phyloP scores from a whole-genome alignment of 371 early-diverging fungal species.

The Apophysomyces trapeziformis region DNA sequence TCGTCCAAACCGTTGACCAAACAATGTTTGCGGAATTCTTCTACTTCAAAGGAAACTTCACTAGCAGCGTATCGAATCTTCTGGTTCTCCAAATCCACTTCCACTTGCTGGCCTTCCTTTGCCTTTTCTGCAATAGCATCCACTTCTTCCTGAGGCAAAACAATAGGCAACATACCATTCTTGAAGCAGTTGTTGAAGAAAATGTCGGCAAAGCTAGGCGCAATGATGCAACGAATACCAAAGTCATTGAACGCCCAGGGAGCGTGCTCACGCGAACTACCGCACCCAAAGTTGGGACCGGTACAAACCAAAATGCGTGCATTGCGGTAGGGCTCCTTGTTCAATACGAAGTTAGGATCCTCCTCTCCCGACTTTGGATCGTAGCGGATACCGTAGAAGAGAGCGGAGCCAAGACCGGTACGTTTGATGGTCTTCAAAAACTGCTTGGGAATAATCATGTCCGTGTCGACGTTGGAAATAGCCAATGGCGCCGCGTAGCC shows the following conservation, averaged over 20 bases:
- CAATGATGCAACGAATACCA: conserved; percentile 72
- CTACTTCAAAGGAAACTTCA: conserved; percentile 57
- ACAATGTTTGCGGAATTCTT: conserved; percentile 63
- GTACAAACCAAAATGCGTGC: conserved; percentile 62
- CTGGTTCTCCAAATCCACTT: conserved; percentile 63
- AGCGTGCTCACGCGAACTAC: conserved; percentile 75
- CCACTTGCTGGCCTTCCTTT: conserved; percentile 47
- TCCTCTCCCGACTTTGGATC: conserved; percentile 52
- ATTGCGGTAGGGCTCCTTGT: conserved; percentile 58
- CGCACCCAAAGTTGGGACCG: conserved; percentile 76
- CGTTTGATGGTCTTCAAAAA: conserved; percentile 77
- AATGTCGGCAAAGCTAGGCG: conserved; percentile 73
- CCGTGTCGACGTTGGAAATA: conserved; percentile 71
- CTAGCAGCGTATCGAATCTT: conserved; percentile 44
- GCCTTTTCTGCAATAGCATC: conserved; percentile 52
- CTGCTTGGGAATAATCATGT: conserved; percentile 78
- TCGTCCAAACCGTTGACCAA: conserved; percentile 73
- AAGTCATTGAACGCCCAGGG: conserved; percentile 77
- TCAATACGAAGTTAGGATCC: conserved; percentile 64
- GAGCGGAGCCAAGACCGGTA: conserved; percentile 65
- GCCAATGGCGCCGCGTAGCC: conserved; percentile 64
- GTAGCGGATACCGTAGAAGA: conserved; percentile 66
- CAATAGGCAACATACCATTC: conserved; percentile 71
- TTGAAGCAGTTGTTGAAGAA: conserved; percentile 77
- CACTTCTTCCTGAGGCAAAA: conserved; percentile 41